Conservation (phyloP, 140 eudicot genomes). For the Oenanthe javanica region DNA sequence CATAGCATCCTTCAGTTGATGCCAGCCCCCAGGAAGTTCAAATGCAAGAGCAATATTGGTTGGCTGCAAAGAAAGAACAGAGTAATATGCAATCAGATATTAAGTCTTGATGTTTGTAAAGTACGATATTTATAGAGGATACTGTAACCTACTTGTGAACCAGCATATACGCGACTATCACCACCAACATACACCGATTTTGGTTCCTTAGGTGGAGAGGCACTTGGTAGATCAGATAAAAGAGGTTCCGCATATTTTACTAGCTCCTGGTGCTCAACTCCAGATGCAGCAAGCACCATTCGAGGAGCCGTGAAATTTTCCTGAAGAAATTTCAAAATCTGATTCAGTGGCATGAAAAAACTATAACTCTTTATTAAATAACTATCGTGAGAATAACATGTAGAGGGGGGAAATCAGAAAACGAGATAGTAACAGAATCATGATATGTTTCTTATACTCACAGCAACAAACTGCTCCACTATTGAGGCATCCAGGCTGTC, state of each 20-base stretch:
- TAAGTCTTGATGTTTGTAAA: not conserved
- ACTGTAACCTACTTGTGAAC: slow-evolving; percentile 58
- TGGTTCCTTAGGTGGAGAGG: slow-evolving; percentile 43
- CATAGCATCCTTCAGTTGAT: slow-evolving; percentile 55
- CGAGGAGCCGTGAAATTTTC: slow-evolving; percentile 82
- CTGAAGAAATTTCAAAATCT: slow-evolving; percentile 30
- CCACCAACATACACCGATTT: slow-evolving; percentile 67
- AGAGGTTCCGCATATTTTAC: slow-evolving; percentile 81
- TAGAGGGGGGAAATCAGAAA: not conserved
- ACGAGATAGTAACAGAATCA: not conserved
- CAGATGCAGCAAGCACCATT: slow-evolving; percentile 80
- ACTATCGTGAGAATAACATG: not conserved
- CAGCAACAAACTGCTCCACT: slow-evolving; percentile 79
- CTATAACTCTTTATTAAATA: not conserved
- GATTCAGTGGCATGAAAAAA: slow-evolving; percentile 1
- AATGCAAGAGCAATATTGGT: slow-evolving; percentile 76
- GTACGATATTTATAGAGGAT: not conserved
- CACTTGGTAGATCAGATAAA: slow-evolving; percentile 72
- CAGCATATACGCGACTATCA: slow-evolving; percentile 69
- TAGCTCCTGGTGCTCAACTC: slow-evolving; percentile 87
- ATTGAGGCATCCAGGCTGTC: slow-evolving; percentile 44
- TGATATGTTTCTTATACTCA: slow-evolving; percentile 31
- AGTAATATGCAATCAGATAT: not conserved
- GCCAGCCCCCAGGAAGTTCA: slow-evolving; percentile 86
- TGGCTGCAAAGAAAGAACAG: slow-evolving; percentile 22